A percentile compares a stretch with the other conserved stretches of the same genome.
Conservation (phyloP, 768 basidiomycete genomes). For the Goffeauzyma gilvescens region DNA sequence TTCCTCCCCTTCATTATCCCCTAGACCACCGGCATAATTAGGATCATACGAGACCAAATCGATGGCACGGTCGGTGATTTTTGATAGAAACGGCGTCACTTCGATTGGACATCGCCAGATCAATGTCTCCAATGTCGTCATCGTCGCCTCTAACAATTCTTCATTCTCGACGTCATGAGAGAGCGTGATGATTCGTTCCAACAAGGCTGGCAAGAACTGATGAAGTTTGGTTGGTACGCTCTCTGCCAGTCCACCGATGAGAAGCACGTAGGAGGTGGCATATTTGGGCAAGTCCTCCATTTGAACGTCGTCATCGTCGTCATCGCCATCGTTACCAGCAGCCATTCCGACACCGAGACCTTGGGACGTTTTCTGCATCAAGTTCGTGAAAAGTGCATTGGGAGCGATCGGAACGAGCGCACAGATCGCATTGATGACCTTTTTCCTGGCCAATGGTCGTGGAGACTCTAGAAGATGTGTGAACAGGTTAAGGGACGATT, state of each 20-base stretch:
- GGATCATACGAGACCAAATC: conserved; percentile 85
- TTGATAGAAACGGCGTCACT: conserved; percentile 49
- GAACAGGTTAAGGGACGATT: conserved; percentile 42
- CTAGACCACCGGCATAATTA: conserved; percentile 56
- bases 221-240: conserved; percentile 3
- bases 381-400: conserved; percentile 42
- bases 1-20: conserved; percentile 34
- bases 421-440: conserved; percentile 61
- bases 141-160: conserved; percentile 57
- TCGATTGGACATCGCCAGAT: conserved; percentile 68
- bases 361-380: conserved; percentile 42
- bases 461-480: conserved; percentile 52
- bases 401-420: conserved; percentile 62
- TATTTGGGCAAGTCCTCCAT: neutral
- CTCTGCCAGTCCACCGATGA: conserved; percentile 2
- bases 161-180: conserved; percentile 49
- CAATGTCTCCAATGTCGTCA: conserved; percentile 77
- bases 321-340: conserved; percentile 21
- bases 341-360: conserved; percentile 13
- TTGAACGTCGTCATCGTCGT: conserved; percentile 3
- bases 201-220: conserved; percentile 1
- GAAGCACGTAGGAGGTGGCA: conserved; percentile 2
- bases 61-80: conserved; percentile 51
- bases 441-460: conserved; percentile 74
- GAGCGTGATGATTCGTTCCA: conserved; percentile 1